Conservation (phyloP, 345 rosid species). For the Heritiera fomes region DNA sequence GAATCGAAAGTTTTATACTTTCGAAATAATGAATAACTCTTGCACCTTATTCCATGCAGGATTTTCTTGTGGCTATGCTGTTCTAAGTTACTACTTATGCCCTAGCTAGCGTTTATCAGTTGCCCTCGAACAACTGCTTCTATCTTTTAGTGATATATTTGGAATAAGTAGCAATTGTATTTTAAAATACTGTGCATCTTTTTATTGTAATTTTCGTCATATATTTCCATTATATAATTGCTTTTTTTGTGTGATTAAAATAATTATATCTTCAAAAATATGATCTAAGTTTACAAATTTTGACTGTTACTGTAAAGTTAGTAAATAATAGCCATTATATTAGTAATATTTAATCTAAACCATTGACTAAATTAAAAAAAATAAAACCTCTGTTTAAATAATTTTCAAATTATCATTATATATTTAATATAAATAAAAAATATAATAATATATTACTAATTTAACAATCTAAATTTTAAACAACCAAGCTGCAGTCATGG, state of each 20-base stretch:
- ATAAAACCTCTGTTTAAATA: too few species aligned
- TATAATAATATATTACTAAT: too few species aligned
- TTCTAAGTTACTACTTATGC: neutral
- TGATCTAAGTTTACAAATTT: too few species aligned
- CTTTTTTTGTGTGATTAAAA: neutral
- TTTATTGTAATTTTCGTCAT: neutral
- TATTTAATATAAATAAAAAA: too few species aligned
- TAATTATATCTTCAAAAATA: neutral
- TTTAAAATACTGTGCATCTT: neutral
- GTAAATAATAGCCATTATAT: too few species aligned
- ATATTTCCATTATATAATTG: neutral
- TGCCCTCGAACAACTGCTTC: neutral
- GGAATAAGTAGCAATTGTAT: neutral
- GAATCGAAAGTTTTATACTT: neutral
- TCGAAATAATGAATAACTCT: neutral
- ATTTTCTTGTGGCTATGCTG: neutral
- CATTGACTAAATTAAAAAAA: too few species aligned
- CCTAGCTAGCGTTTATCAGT: neutral
- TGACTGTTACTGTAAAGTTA: too few species aligned
- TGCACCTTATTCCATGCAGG: neutral
- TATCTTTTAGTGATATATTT: neutral
- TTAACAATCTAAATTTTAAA: too few species aligned
- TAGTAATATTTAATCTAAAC: too few species aligned
- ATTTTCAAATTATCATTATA: too few species aligned
- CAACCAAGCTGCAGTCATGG: constrained; percentile 26